Base-by-base conservation (phyloP, 1,139 yeast genomes). In the Protomyces inouyei region DNA sequence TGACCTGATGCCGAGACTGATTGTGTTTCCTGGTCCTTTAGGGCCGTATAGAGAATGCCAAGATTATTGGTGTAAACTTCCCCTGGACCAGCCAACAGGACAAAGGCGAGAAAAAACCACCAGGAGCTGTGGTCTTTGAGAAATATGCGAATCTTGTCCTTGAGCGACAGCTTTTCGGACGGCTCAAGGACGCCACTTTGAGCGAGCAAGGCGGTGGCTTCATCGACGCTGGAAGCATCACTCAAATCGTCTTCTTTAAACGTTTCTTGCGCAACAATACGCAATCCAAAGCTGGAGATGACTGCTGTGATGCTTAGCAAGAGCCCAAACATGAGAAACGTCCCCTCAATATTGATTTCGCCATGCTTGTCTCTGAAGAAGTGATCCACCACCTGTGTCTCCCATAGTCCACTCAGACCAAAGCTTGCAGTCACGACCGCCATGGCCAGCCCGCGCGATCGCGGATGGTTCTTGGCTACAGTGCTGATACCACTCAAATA, bases 21-120 rank as follows among this genome's bases (percentile, higher is more conserved):
- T n/a, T 45, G 25, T 10, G 43, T 10, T 28, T 18, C 52, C 8
- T 35, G 32, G 16, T 52, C 45, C 10, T 35, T 32, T 1, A 60
- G 55, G 3, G 78, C 71, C 55, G 70, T 71, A 23, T 73, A 69
- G 83, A 80, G 38, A 84, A 85, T 57, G 9, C 95, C 96, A 79
- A 93, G 81, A 72, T 92, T 89, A 67, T 92, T 89, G 69, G 90
- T 84, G 74, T 85, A 91, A 79, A 91, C 85, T 72, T 93, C 98
- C 68, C 90, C 77, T 0, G 97, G 96, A 0, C 98, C 98, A 32
- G 90, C 78, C 43, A 86, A 76, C 37, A 91, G 79, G 32, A 59
- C 36, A 67, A 91, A 81, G 8, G 92, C 82, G 2, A 80, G 68
- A 46, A 88, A 78, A 28, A 90, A 76, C 1, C 86, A 69, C 81